Evolutionary conservation across 1,139 yeast genomes (phyloP).

Genomic region (Kodamaea sp.): DNA sequence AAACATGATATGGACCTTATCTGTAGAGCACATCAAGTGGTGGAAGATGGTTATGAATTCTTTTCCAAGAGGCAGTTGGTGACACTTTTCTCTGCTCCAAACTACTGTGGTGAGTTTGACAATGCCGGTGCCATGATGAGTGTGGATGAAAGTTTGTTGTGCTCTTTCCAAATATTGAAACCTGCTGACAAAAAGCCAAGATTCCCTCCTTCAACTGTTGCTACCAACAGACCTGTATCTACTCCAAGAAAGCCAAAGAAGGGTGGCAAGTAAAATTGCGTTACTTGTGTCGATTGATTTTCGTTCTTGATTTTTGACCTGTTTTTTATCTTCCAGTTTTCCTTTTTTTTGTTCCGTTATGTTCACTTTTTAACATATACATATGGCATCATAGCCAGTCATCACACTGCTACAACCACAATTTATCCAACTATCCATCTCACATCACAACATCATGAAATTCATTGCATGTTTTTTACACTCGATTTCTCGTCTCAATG

Average conservation of each 20-base stretch:
- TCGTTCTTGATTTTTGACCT: conserved; percentile 3
- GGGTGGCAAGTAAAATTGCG: conserved; percentile 46
- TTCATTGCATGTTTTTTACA: background rate
- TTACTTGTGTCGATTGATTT: conserved; percentile 2
- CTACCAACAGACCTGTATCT: conserved; percentile 57
- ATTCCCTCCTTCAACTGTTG: conserved; percentile 53
- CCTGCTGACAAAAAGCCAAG: conserved; percentile 95
- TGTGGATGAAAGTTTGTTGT: conserved; percentile 90
- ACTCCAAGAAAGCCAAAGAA: conserved; percentile 76
- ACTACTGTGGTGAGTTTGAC: conserved; percentile 98
- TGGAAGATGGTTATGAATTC: conserved; percentile 97
- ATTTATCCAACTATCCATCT: background rate
- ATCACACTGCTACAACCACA: conserved; percentile 5
- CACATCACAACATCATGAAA: background rate
- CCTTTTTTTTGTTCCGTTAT: conserved; percentile 6
- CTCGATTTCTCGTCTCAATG: background rate
- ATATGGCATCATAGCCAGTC: background rate
- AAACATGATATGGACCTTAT: conserved; percentile 96
- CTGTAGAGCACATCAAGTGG: conserved; percentile 98
- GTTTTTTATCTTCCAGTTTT: background rate
- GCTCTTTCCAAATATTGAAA: conserved; percentile 96
- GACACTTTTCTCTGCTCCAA: conserved; percentile 93
- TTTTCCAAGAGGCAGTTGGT: conserved; percentile 94
- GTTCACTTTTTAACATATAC: background rate
- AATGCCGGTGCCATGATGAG: conserved; percentile 99